These are phyloP conservation scores for Cokeromyces recurvatus DNA, from an alignment of 371 early-diverging fungal species.

Conservation along the genomic window DNA sequence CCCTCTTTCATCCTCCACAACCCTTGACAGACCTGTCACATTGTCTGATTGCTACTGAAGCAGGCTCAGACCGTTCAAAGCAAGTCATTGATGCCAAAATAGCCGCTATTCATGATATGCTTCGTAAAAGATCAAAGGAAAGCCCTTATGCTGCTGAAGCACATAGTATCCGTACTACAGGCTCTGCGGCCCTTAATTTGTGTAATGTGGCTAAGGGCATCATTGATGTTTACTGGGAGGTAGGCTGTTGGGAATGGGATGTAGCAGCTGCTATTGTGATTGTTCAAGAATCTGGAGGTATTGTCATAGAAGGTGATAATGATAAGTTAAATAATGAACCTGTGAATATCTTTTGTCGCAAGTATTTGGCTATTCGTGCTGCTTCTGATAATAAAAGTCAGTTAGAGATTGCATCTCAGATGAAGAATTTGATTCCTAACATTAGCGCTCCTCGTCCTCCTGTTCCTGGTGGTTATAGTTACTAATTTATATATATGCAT, in stretches of 20 bases:
- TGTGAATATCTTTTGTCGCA: conserved; percentile 46
- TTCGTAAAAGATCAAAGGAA: conserved; percentile 20
- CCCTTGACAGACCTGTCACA: conserved; percentile 59
- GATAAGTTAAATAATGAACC: conserved; percentile 16
- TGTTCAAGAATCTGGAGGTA: conserved; percentile 71
- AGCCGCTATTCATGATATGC: conserved; percentile 52
- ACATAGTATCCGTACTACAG: conserved; percentile 75
- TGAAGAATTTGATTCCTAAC: conserved; percentile 39
- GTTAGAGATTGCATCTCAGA: conserved; percentile 29
- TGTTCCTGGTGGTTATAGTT: conserved; percentile 54
- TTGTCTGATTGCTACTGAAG: conserved; percentile 79
- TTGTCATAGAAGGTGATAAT: conserved; percentile 54
- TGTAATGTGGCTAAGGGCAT: conserved; percentile 79
- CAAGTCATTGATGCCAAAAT: conserved; percentile 63
- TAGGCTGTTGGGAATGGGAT: conserved; percentile 83
- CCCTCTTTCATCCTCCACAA: conserved; percentile 51
- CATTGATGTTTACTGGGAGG: conserved; percentile 89
- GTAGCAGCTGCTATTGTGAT: conserved; percentile 76
- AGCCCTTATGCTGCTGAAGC: conserved; percentile 45
- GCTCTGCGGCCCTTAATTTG: conserved; percentile 80
- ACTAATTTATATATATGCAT: too few species aligned
- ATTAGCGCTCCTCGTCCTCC: conserved; percentile 38
- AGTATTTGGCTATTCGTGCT: conserved; percentile 46
- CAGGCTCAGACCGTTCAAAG: conserved; percentile 70
- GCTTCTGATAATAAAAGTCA: conserved; percentile 25